Evolutionary conservation across 768 basidiomycete genomes (phyloP).

Genomic region (Suillus sp.): DNA sequence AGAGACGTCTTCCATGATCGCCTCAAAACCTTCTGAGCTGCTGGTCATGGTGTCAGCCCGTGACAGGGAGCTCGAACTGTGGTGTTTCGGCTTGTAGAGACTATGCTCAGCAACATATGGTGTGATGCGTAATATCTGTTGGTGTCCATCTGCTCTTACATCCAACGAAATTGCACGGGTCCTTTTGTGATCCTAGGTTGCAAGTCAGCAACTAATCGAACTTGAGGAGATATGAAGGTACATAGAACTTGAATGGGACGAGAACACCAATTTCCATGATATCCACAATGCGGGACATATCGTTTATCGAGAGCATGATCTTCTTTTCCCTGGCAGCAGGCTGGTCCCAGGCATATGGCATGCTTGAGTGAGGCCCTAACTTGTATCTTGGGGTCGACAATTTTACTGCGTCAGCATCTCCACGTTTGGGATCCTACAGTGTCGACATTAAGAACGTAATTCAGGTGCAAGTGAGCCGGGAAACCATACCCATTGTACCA

Average conservation of each 20-base stretch:
- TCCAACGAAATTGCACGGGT: slow-evolving; percentile 82
- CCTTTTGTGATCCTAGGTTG: slow-evolving; percentile 51
- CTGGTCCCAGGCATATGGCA: slow-evolving; percentile 90
- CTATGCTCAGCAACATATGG: slow-evolving; percentile 85
- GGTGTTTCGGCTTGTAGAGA: slow-evolving; percentile 79
- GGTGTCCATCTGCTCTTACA: slow-evolving; percentile 84
- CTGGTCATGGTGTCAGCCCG: slow-evolving; percentile 73
- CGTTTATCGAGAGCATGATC: slow-evolving; percentile 64
- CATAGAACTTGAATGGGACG: slow-evolving; percentile 84
- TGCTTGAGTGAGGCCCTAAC: slow-evolving; percentile 53
- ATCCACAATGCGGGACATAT: slow-evolving; percentile 69
- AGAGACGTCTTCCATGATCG: slow-evolving; percentile 71
- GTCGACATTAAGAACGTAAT: neutral
- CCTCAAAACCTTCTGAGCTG: slow-evolving; percentile 79
- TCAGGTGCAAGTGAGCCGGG: neutral
- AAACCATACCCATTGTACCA: slow-evolving; percentile 70
- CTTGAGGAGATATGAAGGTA: slow-evolving; percentile 36
- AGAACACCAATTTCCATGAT: slow-evolving; percentile 96
- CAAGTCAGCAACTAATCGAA: slow-evolving; percentile 5
- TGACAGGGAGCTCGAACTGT: slow-evolving; percentile 45
- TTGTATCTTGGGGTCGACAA: slow-evolving; percentile 48
- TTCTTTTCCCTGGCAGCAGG: slow-evolving; percentile 85
- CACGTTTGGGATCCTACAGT: slow-evolving; percentile 46
- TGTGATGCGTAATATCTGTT: slow-evolving; percentile 84
- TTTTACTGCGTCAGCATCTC: slow-evolving; percentile 40